phyloP scores from a whole-genome alignment of 2,329 filamentous ascomycete species.

The Botrytis sinoallii region DNA sequence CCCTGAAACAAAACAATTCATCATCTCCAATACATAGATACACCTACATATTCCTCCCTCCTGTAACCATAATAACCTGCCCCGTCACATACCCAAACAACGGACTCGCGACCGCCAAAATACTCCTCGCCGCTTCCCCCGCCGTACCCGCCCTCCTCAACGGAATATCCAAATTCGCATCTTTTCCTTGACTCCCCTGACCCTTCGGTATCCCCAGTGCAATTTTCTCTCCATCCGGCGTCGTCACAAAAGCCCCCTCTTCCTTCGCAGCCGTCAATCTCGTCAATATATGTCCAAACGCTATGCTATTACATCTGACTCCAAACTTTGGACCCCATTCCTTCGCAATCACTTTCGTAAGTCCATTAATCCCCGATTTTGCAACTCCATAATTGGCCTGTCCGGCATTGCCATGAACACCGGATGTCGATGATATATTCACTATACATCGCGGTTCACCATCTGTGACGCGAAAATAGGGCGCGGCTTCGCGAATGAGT shows the following conservation, averaged over 20 bases:
- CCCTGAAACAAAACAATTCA: neutral
- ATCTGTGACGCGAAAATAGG: conserved; percentile 85
- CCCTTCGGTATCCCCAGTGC: conserved; percentile 71
- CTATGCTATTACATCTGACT: conserved; percentile 78
- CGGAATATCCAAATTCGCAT: conserved; percentile 67
- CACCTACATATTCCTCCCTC: conserved; percentile 60
- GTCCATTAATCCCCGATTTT: conserved; percentile 77
- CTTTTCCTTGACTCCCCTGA: conserved; percentile 42
- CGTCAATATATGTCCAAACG: conserved; percentile 79
- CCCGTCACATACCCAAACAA: conserved; percentile 81
- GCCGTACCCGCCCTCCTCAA: conserved; percentile 73
- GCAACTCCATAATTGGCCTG: conserved; percentile 85
- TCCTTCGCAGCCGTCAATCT: conserved; percentile 82
- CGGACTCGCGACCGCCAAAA: conserved; percentile 77
- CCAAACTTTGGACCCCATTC: conserved; percentile 86
- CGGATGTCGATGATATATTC: conserved; percentile 80
- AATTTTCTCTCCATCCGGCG: conserved; percentile 72
- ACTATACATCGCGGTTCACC: conserved; percentile 74
- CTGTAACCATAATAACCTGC: conserved; percentile 84
- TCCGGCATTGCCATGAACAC: conserved; percentile 84
- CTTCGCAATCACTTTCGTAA: conserved; percentile 88
- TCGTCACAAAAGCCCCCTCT: conserved; percentile 73
- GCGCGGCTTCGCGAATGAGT: conserved; percentile 73
- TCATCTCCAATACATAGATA: neutral
- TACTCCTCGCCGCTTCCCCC: conserved; percentile 73